These are phyloP conservation scores for Nannochloropsis oceanica DNA, from an alignment of 108 stramenopile genomes.

Conservation along the genomic window DNA sequence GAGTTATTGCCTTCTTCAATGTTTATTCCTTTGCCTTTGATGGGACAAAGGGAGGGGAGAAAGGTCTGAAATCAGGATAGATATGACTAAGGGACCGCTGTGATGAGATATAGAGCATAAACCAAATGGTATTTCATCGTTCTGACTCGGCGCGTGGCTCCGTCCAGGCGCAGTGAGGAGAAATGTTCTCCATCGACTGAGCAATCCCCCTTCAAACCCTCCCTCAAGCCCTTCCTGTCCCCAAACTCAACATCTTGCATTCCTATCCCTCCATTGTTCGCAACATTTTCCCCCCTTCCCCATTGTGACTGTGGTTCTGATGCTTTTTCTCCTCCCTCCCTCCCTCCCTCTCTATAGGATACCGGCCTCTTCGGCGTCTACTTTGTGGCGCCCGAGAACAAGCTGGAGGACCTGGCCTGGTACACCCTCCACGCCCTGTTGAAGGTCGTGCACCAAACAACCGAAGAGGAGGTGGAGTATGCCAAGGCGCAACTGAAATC, in stretches of 20 bases:
- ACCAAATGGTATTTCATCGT: background rate
- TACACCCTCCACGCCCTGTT: slow-evolving; percentile 72
- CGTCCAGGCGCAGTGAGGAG: background rate
- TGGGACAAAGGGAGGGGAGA: background rate
- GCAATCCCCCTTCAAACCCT: background rate
- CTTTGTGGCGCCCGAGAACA: slow-evolving; percentile 70
- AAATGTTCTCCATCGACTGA: background rate
- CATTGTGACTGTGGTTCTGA: too few relatives aligned
- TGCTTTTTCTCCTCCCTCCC: background rate
- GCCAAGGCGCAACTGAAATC: slow-evolving; percentile 90
- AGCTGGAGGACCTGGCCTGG: slow-evolving; percentile 66
- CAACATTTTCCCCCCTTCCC: too few relatives aligned
- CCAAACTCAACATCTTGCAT: background rate
- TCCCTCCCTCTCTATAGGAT: slow-evolving; percentile 46
- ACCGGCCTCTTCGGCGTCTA: slow-evolving; percentile 94
- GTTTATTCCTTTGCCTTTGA: too few relatives aligned
- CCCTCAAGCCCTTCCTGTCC: background rate
- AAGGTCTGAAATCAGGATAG: background rate
- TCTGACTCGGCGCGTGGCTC: background rate
- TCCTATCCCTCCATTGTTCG: background rate
- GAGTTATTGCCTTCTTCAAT: too few relatives aligned
- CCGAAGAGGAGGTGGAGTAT: slow-evolving; percentile 78
- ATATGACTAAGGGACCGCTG: background rate
- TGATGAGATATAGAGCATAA: background rate
- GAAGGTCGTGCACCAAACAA: slow-evolving; percentile 60